These are phyloP conservation scores for Plasmopara viticola DNA, from an alignment of 352 stramenopile species.

Conservation along the genomic window DNA sequence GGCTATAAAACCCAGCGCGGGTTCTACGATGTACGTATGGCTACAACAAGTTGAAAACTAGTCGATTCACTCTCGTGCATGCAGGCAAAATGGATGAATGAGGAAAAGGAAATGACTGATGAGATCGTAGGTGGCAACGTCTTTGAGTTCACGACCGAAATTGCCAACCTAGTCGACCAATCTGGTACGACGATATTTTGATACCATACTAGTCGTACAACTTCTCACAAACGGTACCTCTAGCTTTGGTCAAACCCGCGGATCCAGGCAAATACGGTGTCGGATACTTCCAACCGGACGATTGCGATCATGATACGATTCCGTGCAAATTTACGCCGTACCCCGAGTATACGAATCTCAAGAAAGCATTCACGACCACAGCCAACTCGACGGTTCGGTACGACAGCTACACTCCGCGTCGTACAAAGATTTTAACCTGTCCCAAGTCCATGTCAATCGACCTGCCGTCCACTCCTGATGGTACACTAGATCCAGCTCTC, in stretches of 20 bases:
- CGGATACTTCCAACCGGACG: conserved; percentile 61
- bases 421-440: conserved; percentile 31
- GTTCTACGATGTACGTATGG: conserved; percentile 45
- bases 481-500: conserved; percentile 10
- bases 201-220: not conserved
- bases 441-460: conserved; percentile 37
- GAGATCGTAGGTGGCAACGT: conserved; percentile 67
- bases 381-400: conserved; percentile 43
- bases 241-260: conserved; percentile 35
- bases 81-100: conserved; percentile 72
- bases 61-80: not conserved
- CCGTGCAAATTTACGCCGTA: conserved; percentile 59
- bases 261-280: conserved; percentile 68
- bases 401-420: conserved; percentile 33
- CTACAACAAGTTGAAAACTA: not conserved
- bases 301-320: conserved; percentile 56
- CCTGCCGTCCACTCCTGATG: conserved; percentile 30
- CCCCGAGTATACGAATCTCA: conserved; percentile 67
- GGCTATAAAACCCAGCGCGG: conserved; percentile 43
- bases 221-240: not conserved
- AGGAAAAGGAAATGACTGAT: conserved; percentile 51
- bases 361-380: conserved; percentile 67
- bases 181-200: conserved; percentile 7
- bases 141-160: conserved; percentile 69
- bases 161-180: conserved; percentile 40